Evolutionary conservation across 352 stramenopile species (phyloP), one percentile per base, ranked within the genome.

Genomic region (Globisporangium alternatum): DNA sequence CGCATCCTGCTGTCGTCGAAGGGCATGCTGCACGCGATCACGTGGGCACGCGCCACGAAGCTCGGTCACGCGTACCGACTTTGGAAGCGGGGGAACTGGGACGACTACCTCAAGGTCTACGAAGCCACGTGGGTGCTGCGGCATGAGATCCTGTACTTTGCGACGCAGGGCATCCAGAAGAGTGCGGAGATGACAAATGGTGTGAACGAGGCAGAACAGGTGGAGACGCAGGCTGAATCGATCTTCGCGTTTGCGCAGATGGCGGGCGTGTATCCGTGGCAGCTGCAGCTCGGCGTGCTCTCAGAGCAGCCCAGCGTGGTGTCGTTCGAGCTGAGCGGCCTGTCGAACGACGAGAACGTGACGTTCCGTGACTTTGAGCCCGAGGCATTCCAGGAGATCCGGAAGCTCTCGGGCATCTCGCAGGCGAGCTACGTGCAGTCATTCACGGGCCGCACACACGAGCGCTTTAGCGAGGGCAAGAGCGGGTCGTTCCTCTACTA

Each of bases 401-500:
- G 88, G 5, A 71, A 70, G 31, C 86, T 95, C 56, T 93, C 86
- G 9, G 84, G 81, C 21, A 96, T 96, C 60, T 83, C 81, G 0
- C 76, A 79, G 43, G 80, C 91, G 43, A 81, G 68, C 51, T 93
- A 94, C 53, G 80, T 90, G 47, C 72, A 86, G 61, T 95, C 86
- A 12, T 95, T 96, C 51, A 71, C 77, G 1, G 86, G 82, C 0
- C 86, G 84, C 45, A 94, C 88, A 5, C 85, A 88, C 37, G 88
- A 97, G 61, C 78, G 86, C n/a, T 96, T 95, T 62, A 95, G 84
- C 43, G 86, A 95, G 73, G 88, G 88, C 67, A 97, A 97, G 74
- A 94, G 83, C 54, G 89, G 89, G 12, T 91, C 88, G 9, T 97
- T 96, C 61, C 75, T 97, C 43, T 97, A 96, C 61, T 97, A 93